Conservation (phyloP, 2,329 filamentous ascomycete genomes). For the Microdochium paspali region DNA sequence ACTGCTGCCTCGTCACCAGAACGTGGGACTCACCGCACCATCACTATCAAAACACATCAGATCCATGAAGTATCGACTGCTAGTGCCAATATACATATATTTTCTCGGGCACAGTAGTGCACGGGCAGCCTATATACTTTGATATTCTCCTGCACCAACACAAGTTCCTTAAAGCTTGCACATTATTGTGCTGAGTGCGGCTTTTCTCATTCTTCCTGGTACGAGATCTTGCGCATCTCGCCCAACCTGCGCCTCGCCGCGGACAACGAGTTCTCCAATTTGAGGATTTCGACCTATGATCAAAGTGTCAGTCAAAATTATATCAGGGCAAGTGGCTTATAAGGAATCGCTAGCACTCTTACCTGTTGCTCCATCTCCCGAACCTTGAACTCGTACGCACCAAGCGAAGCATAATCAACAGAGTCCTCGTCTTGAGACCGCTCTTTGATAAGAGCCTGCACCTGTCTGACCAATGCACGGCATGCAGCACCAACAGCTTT, state of each 20-base stretch:
- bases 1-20: no score
- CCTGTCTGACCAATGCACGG: conserved; percentile 78
- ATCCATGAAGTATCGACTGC: background rate
- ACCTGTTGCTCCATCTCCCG: conserved; percentile 99
- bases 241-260: conserved; percentile 75
- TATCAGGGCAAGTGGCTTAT: background rate
- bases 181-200: no score
- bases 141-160: background rate
- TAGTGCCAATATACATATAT: background rate
- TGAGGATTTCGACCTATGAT: conserved; percentile 83
- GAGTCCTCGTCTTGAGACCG: conserved; percentile 72
- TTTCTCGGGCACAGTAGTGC: background rate
- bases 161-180: background rate
- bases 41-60: background rate
- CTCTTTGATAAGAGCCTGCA: conserved; percentile 88
- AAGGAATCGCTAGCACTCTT: conserved; percentile 21
- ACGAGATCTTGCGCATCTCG: conserved; percentile 97
- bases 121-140: background rate
- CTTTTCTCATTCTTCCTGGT: conserved; percentile 62
- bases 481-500: conserved; percentile 90
- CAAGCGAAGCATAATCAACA: conserved; percentile 81
- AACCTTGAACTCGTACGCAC: conserved; percentile 95
- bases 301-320: conserved; percentile 9
- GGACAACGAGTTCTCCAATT: conserved; percentile 80
- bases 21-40: background rate